These are phyloP conservation scores for Puccinia coronata DNA, from an alignment of 1,284 basidiomycete genomes.

Conservation along the genomic window DNA sequence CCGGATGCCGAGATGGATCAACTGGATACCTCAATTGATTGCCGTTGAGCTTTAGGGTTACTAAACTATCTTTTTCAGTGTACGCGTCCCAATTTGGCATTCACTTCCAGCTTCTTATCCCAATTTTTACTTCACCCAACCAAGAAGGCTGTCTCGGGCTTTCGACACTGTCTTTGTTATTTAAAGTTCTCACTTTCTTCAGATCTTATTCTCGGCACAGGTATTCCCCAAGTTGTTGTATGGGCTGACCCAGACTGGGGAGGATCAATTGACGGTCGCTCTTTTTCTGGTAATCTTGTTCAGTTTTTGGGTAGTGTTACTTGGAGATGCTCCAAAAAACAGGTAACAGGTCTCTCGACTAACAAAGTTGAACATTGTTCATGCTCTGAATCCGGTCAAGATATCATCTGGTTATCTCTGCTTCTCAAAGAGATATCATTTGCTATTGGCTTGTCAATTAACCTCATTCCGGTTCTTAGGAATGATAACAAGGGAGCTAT, in stretches of 20 bases:
- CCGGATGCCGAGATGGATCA: background rate
- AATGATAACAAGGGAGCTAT: background rate
- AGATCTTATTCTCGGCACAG: background rate
- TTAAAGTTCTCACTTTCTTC: background rate
- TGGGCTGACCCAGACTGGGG: background rate
- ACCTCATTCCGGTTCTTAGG: background rate
- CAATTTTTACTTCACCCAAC: background rate
- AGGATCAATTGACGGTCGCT: too few species aligned
- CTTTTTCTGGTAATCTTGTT: background rate
- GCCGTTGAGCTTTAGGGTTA: background rate
- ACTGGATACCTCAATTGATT: background rate
- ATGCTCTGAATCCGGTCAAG: background rate
- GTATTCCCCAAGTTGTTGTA: background rate
- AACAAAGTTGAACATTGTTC: constrained; percentile 15
- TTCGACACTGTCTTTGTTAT: background rate
- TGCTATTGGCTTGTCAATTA: background rate
- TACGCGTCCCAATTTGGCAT: constrained; percentile 2
- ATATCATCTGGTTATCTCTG: background rate
- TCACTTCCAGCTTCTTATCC: background rate
- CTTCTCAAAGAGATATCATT: background rate
- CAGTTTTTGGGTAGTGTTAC: background rate
- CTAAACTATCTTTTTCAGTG: constrained; percentile 18
- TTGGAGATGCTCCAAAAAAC: constrained; percentile 20
- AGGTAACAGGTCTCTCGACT: background rate
- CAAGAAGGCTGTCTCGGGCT: background rate